Evolutionary conservation across 23 red algal genomes (phyloP).

Genomic region (Cyanidiococcus yangmingshanensis): DNA sequence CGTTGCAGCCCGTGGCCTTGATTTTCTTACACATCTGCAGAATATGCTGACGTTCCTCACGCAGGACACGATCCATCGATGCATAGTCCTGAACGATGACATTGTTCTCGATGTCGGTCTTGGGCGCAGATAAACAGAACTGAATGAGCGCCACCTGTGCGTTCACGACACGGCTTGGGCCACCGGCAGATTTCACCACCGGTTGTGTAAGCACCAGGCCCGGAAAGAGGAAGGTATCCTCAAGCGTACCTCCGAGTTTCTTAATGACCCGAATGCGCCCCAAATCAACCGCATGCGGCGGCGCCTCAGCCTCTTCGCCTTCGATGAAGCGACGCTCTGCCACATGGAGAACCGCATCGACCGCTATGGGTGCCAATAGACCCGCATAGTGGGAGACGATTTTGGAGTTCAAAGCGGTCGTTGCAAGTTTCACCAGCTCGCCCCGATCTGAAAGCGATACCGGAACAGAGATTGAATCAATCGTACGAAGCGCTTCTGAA

Average conservation of each 20-base stretch:
- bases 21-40: constrained; percentile 89
- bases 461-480: constrained; percentile 67
- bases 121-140: constrained; percentile 84
- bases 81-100: constrained; percentile 97
- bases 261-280: constrained; percentile 84
- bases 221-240: constrained; percentile 68
- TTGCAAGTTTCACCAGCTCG: constrained; percentile 67
- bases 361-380: constrained; percentile 87
- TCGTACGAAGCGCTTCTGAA: constrained; percentile 41
- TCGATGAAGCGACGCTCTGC: constrained; percentile 13
- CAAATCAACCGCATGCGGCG: constrained; percentile 46
- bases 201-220: constrained; percentile 72
- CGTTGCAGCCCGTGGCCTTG: constrained; percentile 85
- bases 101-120: constrained; percentile 94
- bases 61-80: constrained; percentile 85
- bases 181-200: constrained; percentile 44
- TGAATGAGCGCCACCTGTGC: constrained; percentile 90
- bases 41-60: constrained; percentile 85
- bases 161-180: constrained; percentile 44
- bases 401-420: constrained; percentile 83
- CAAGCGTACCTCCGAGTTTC: constrained; percentile 83
- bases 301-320: neutral
- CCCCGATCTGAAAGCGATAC: constrained; percentile 60
- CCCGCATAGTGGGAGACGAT: constrained; percentile 80
- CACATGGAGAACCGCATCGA: constrained; percentile 79